phyloP scores from a whole-genome alignment of 495 filamentous ascomycete species.

The Hyaloscypha hepaticicola region DNA sequence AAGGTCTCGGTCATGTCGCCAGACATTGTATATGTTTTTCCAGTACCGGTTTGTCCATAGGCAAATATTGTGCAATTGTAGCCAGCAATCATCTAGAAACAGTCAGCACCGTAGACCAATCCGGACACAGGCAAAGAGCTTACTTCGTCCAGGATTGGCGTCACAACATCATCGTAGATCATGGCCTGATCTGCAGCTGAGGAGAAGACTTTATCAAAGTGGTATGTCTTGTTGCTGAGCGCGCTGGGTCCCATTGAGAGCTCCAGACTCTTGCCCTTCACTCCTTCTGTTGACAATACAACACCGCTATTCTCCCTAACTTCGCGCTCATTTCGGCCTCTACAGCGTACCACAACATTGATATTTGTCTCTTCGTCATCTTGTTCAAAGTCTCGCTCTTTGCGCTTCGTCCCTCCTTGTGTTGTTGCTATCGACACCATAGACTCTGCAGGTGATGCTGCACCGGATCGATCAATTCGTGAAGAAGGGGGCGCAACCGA shows the following conservation, averaged over 20 bases:
- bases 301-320: slow-evolving; percentile 90
- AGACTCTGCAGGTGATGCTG: slow-evolving; percentile 65
- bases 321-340: slow-evolving; percentile 89
- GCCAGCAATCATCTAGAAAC: slow-evolving; percentile 79
- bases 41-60: slow-evolving; percentile 96
- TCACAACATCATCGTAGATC: slow-evolving; percentile 91
- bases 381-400: slow-evolving; percentile 78
- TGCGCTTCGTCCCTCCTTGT: slow-evolving; percentile 62
- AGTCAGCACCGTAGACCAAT: slow-evolving; percentile 17
- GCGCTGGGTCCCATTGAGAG: slow-evolving; percentile 91
- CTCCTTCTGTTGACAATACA: slow-evolving; percentile 81
- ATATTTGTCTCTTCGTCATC: slow-evolving; percentile 89
- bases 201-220: slow-evolving; percentile 96
- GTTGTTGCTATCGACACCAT: slow-evolving; percentile 51
- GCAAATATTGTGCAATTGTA: slow-evolving; percentile 99
- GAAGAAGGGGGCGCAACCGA: slow-evolving; percentile 34
- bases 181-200: slow-evolving; percentile 90
- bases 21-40: slow-evolving; percentile 99
- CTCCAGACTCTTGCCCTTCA: slow-evolving; percentile 78
- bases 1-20: slow-evolving; percentile 89
- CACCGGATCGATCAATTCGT: slow-evolving; percentile 42
- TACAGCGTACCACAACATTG: slow-evolving; percentile 92
- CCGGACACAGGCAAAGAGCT: slow-evolving; percentile 22
- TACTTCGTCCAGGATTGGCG: slow-evolving; percentile 90
- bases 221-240: slow-evolving; percentile 92